Conservation (phyloP, 2,329 filamentous ascomycete species). For the Fusarium foetens region DNA sequence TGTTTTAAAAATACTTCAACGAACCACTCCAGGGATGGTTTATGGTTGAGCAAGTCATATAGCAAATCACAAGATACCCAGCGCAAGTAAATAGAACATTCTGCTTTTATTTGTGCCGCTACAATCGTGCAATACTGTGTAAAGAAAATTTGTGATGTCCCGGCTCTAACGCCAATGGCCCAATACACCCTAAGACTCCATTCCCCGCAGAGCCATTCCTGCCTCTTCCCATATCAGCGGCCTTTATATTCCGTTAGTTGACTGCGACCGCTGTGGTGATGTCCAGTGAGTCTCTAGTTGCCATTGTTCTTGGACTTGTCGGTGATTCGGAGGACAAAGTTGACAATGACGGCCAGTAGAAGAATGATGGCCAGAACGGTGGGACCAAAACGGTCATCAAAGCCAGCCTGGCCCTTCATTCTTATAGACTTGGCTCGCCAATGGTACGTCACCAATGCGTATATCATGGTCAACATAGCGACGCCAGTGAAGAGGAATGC, state of each 20-base stretch:
- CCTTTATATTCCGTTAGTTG: not conserved
- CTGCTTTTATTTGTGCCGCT: slow-evolving; percentile 31
- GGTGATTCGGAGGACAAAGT: slow-evolving; percentile 84
- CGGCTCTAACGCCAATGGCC: slow-evolving; percentile 37
- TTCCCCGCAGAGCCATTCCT: not conserved
- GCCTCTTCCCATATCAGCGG: not conserved
- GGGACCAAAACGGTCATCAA: slow-evolving; percentile 95
- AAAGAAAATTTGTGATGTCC: slow-evolving; percentile 26
- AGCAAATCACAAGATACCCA: slow-evolving; percentile 35
- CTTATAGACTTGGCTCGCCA: slow-evolving; percentile 96
- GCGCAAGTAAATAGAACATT: slow-evolving; percentile 16
- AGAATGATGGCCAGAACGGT: slow-evolving; percentile 89
- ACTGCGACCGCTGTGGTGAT: not conserved
- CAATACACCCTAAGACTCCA: slow-evolving; percentile 11
- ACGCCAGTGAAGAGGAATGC: slow-evolving; percentile 94
- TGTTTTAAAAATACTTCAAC: not conserved
- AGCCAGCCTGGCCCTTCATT: slow-evolving; percentile 90
- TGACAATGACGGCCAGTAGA: slow-evolving; percentile 89
- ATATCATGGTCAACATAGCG: slow-evolving; percentile 94
- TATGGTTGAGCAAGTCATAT: not conserved
- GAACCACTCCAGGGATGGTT: not conserved
- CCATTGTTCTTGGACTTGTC: slow-evolving; percentile 54
- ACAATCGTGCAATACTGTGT: slow-evolving; percentile 26
- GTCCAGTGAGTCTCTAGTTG: slow-evolving; percentile 12
- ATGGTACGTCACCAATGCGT: slow-evolving; percentile 94